phyloP scores from a whole-genome alignment of 2,329 filamentous ascomycete species.

The Beauveria sp. region DNA sequence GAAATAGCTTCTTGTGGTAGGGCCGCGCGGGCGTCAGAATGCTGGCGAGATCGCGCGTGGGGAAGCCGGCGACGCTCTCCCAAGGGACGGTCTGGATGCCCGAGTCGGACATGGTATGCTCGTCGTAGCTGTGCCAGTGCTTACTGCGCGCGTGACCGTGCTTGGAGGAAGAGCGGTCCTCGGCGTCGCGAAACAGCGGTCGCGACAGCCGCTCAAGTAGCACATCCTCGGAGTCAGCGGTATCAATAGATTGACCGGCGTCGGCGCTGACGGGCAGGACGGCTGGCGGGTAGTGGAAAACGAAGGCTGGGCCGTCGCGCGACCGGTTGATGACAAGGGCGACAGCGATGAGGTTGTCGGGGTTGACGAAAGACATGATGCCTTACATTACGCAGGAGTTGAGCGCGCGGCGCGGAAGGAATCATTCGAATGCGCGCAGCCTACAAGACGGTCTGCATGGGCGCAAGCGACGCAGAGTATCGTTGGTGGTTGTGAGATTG shows the following conservation, averaged over 20 bases:
- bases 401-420: neutral
- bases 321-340: conserved; percentile 68
- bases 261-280: conserved; percentile 32
- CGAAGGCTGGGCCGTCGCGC: conserved; percentile 70
- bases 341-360: conserved; percentile 57
- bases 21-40: conserved; percentile 67
- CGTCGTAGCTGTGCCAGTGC: conserved; percentile 32
- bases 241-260: conserved; percentile 26
- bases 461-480: too few relatives aligned
- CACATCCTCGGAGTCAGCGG: conserved; percentile 38
- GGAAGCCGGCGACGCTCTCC: conserved; percentile 68
- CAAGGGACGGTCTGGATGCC: conserved; percentile 56
- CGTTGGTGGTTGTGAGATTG: too few relatives aligned
- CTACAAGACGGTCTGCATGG: too few relatives aligned
- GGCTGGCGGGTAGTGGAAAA: conserved; percentile 79
- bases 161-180: conserved; percentile 32
- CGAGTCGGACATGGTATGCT: conserved; percentile 47
- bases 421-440: too few relatives aligned
- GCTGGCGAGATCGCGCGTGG: conserved; percentile 70
- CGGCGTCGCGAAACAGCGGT: conserved; percentile 24
- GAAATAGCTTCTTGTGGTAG: conserved; percentile 76
- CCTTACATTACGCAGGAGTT: neutral
- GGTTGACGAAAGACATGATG: conserved; percentile 42
- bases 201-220: conserved; percentile 40
- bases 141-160: conserved; percentile 26